These are phyloP conservation scores for Marasmius sp. DNA, from an alignment of 1,284 basidiomycete species.

Conservation along the genomic window DNA sequence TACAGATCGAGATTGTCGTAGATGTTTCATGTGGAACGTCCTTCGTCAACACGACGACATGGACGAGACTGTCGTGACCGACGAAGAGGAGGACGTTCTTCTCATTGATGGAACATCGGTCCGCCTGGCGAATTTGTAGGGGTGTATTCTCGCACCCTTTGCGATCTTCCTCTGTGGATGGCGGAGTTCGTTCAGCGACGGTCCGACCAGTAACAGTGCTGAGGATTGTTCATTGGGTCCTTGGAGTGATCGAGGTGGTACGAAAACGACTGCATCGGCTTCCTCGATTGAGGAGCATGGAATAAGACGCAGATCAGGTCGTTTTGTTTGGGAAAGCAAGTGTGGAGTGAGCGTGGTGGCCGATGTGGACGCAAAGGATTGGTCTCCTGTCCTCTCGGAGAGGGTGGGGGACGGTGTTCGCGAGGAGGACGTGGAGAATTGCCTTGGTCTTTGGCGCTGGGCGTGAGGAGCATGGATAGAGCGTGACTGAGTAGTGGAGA, in stretches of 20 bases:
- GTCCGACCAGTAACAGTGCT: slow-evolving; percentile 46
- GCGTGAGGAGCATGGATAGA: slow-evolving; percentile 1
- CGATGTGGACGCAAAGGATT: background rate
- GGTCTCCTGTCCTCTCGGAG: slow-evolving; percentile 9
- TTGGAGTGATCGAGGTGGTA: slow-evolving; percentile 31
- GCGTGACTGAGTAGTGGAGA: slow-evolving; percentile 1
- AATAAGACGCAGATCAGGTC: slow-evolving; percentile 32
- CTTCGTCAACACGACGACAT: background rate
- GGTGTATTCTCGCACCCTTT: slow-evolving; percentile 50
- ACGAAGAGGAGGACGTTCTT: background rate
- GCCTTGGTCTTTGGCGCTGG: slow-evolving; percentile 4
- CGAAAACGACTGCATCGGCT: slow-evolving; percentile 54
- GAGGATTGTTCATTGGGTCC: slow-evolving; percentile 20
- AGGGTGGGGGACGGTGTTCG: slow-evolving; percentile 43
- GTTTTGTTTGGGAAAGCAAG: background rate
- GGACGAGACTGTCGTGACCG: background rate
- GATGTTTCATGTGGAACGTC: background rate
- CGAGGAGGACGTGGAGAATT: slow-evolving; percentile 29
- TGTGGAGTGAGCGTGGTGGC: background rate
- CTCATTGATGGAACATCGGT: background rate
- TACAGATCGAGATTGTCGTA: background rate
- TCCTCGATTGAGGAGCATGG: slow-evolving; percentile 45
- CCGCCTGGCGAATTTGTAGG: slow-evolving; percentile 38
- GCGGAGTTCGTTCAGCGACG: slow-evolving; percentile 38
- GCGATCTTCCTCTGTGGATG: slow-evolving; percentile 39